These are phyloP conservation scores for Selaginella tamariscina DNA, from an alignment of 75 land plant species.

Conservation along the genomic window DNA sequence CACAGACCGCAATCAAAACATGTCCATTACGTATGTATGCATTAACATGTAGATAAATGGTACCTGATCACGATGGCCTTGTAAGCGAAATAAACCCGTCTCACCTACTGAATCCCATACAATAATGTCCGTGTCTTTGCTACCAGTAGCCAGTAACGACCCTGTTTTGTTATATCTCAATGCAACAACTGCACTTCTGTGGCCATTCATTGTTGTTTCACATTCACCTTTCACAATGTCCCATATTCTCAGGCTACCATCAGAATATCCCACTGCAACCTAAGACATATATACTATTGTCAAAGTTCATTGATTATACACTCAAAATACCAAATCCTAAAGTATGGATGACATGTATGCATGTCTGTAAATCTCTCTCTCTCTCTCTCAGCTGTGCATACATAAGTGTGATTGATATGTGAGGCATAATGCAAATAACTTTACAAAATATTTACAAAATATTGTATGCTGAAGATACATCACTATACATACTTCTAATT, in stretches of 20 bases:
- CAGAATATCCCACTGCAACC: slow-evolving; percentile 81
- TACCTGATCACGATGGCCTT: slow-evolving; percentile 94
- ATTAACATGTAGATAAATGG: background rate
- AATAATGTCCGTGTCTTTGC: slow-evolving; percentile 88
- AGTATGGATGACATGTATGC: no score
- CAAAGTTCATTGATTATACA: no score
- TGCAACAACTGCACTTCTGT: slow-evolving; percentile 71
- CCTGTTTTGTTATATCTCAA: slow-evolving; percentile 59
- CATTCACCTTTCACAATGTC: slow-evolving; percentile 61
- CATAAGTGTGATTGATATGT: no score
- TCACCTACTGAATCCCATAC: slow-evolving; percentile 97
- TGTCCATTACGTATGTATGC: background rate
- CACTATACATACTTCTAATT: no score
- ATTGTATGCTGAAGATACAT: no score
- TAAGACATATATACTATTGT: no score
- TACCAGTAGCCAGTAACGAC: slow-evolving; percentile 86
- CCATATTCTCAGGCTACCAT: slow-evolving; percentile 92
- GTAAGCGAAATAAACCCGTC: slow-evolving; percentile 75
- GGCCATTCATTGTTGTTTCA: slow-evolving; percentile 76
- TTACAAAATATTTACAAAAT: no score
- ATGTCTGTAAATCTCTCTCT: no score
- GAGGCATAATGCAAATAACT: no score
- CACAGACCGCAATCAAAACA: no score
- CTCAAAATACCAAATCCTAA: no score
- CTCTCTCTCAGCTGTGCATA: no score